Evolutionary conservation across 371 early-diverging fungal species (phyloP).

Genomic region (Mortierella sp.): DNA sequence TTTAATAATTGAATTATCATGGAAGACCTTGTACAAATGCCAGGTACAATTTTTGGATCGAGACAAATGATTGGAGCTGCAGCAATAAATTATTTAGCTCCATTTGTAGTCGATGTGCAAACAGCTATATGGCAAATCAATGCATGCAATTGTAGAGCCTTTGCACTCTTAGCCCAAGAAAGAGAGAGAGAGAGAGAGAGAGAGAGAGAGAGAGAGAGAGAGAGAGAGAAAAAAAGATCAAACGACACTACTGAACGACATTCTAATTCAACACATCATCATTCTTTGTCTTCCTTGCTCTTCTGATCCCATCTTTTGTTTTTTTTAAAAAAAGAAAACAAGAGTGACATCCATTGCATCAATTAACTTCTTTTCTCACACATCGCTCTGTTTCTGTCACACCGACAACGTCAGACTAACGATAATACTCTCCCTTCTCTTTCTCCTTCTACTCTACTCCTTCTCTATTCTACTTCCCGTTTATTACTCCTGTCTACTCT

Average conservation of each 20-base stretch:
- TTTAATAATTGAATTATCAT: constrained; percentile 13
- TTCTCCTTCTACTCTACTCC: not conserved
- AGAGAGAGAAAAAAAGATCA: no score
- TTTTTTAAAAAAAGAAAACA: not conserved
- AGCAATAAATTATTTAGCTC: not conserved
- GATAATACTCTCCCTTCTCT: not conserved
- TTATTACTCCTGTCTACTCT: not conserved
- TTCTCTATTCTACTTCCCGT: not conserved
- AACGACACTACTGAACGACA: no score
- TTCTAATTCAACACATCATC: no score
- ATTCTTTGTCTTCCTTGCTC: no score
- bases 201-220: no score
- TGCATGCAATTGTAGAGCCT: no score
- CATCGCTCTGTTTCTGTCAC: not conserved
- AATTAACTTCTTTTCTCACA: not conserved
- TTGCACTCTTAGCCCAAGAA: no score
- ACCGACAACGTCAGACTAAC: not conserved
- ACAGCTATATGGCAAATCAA: no score
- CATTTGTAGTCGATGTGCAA: no score
- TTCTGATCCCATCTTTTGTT: not conserved
- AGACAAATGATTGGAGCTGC: no score
- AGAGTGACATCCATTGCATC: no score
- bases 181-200: no score
- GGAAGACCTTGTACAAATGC: not conserved
- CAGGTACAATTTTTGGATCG: not conserved